Conservation (phyloP, 2,329 filamentous ascomycete species). For the Cryphonectria radicalis region DNA sequence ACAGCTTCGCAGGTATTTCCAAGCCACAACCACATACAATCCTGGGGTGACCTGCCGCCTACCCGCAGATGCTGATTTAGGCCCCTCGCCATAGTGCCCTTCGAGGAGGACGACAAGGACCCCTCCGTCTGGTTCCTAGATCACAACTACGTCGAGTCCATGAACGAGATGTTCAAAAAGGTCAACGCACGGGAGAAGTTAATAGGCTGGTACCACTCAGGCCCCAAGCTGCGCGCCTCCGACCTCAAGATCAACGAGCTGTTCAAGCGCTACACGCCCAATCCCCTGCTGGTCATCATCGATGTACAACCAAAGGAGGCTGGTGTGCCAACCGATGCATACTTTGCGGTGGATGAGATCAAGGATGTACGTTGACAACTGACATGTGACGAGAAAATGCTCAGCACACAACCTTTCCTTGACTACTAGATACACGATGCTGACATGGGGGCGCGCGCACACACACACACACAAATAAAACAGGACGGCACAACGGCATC, state of each 20-base stretch:
- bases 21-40: conserved; percentile 13
- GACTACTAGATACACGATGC: neutral
- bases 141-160: conserved; percentile 98
- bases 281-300: conserved; percentile 95
- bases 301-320: conserved; percentile 98
- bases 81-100: conserved; percentile 55
- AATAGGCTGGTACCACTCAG: conserved; percentile 99
- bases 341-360: conserved; percentile 99
- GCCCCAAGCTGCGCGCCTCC: conserved; percentile 92
- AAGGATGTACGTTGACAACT: conserved; percentile 76
- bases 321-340: conserved; percentile 95
- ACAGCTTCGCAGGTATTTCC: conserved; percentile 88
- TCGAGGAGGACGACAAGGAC: conserved; percentile 98
- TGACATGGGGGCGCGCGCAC: conserved; percentile 20
- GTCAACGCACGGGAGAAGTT: conserved; percentile 98
- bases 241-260: conserved; percentile 99
- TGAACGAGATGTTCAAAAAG: conserved; percentile 99
- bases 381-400: neutral
- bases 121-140: conserved; percentile 99
- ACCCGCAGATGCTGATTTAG: conserved; percentile 20
- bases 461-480: neutral
- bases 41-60: conserved; percentile 11
- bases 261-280: conserved; percentile 98
- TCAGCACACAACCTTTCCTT: neutral
- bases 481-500: conserved; percentile 96